Base-by-base conservation (phyloP, 306 rosid species). In the Castanea mollissima region DNA sequence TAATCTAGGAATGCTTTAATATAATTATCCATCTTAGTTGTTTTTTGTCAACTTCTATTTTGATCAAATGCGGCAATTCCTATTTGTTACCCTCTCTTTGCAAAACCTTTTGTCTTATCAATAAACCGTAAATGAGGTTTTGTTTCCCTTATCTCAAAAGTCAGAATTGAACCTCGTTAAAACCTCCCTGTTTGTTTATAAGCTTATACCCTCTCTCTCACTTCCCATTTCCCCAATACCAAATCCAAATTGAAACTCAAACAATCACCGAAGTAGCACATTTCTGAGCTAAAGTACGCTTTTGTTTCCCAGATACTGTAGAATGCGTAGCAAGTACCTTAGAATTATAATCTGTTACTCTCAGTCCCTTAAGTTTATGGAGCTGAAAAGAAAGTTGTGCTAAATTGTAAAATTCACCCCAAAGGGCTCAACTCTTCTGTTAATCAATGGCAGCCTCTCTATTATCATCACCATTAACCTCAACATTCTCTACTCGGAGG, bases 371-470 rank as follows among this genome's bases (percentile, higher is more conserved):
- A 6, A 13, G 44, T 23, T 35, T 15, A 69, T 73, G 76, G 54
- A 58, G 77, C 76, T 31, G 58, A 31, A 25, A 57, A 68, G 56
- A 55, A 31, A 4, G 11, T 73, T 5, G 29, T 51, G 55, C 54
- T 25, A 27, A 49, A 69, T 62, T 31, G 15, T 19, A 32, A 19
- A 16, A 51, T 21, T 31, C 10, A 19, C 23, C 25, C 21, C 3
- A 8, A 8, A 10, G 8, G 25, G 38, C 20, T 51, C 65, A 20
- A 20, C 55, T 10, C 16, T 70, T 77, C 70, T 56, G 27, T 32
- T 29, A 49, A 18, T 38, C 62, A 77, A 92, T 94, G 98, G 87
- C 94, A 76, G 78, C 79, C 52, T 78, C 85, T 76, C 55, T 74
- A 9, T 76, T 73, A 4, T 23, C 88, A 29, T 74, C 86, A 54